Evolutionary conservation across 2,329 filamentous ascomycete species (phyloP).

Genomic region (Monosporascus sp.): DNA sequence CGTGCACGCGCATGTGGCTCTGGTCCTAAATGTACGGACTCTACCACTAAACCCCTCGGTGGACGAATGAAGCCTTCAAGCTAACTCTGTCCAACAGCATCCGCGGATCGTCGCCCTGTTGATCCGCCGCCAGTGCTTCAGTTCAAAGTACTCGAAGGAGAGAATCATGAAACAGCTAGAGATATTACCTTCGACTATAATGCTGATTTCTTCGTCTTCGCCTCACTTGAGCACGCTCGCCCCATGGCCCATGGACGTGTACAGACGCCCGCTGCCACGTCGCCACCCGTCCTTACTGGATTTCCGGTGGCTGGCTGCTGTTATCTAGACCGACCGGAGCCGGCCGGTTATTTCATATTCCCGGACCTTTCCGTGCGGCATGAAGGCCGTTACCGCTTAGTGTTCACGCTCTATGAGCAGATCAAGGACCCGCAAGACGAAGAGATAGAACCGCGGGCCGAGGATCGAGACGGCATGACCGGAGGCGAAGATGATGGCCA

Average conservation of each 20-base stretch:
- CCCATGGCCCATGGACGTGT: constrained; percentile 77
- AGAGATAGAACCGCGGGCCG: constrained; percentile 48
- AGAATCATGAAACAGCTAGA: constrained; percentile 52
- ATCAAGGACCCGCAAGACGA: constrained; percentile 80
- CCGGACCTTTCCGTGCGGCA: constrained; percentile 94
- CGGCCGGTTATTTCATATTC: constrained; percentile 92
- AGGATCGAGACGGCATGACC: constrained; percentile 32
- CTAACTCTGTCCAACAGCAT: constrained; percentile 44
- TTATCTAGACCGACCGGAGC: constrained; percentile 79
- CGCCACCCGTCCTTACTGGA: constrained; percentile 82
- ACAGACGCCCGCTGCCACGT: constrained; percentile 59
- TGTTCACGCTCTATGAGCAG: constrained; percentile 91
- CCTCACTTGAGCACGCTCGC: constrained; percentile 82
- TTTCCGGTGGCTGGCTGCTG: constrained; percentile 94
- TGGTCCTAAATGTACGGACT: constrained; percentile 75
- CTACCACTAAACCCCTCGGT: constrained; percentile 1
- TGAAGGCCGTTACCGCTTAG: constrained; percentile 86
- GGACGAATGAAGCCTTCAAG: constrained; percentile 7
- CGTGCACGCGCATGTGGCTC: constrained; percentile 92
- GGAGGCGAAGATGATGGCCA: constrained; percentile 17
- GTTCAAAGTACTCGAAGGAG: constrained; percentile 75
- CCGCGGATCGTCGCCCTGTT: constrained; percentile 83
- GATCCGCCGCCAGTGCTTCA: constrained; percentile 94
- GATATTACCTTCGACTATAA: constrained; percentile 89
- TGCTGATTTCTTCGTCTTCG: constrained; percentile 95